phyloP scores from a whole-genome alignment of 2,329 filamentous ascomycete species.

The Bipolaris sorokiniana region DNA sequence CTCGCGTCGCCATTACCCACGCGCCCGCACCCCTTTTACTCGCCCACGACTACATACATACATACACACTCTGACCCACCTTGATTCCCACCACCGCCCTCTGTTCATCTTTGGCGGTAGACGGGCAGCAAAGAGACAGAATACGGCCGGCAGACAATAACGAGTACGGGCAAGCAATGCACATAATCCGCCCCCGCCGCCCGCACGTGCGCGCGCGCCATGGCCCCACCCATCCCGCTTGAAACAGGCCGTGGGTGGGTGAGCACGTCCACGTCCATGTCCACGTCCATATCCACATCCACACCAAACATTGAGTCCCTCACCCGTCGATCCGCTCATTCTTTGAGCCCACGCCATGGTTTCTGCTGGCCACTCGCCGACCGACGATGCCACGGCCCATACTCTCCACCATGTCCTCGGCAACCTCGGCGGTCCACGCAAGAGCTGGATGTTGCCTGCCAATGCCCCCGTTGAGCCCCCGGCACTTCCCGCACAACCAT shows the following conservation, averaged over 20 bases:
- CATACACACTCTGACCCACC: no score
- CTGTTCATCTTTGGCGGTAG: no score
- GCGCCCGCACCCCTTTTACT: no score
- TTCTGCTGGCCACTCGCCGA: conserved; percentile 4
- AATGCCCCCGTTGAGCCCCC: neutral
- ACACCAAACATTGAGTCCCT: neutral
- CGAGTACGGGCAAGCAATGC: no score
- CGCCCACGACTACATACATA: no score
- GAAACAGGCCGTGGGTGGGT: neutral
- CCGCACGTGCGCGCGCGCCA: neutral
- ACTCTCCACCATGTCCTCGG: conserved; percentile 40
- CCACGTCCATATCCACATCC: neutral
- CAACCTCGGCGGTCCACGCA: conserved; percentile 37
- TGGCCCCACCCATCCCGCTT: neutral
- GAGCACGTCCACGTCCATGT: neutral
- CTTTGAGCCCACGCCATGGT: conserved; percentile 16
- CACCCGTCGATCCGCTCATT: neutral
- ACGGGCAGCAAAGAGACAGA: no score
- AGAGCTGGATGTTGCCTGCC: conserved; percentile 40
- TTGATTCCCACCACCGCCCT: no score
- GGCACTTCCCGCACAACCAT: neutral
- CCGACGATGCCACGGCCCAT: conserved; percentile 21
- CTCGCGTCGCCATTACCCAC: no score
- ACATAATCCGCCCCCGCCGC: neutral
- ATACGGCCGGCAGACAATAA: no score